These are phyloP conservation scores for Tetradesmus obliquus DNA, from an alignment of 139 green algal genomes.

Conservation along the genomic window DNA sequence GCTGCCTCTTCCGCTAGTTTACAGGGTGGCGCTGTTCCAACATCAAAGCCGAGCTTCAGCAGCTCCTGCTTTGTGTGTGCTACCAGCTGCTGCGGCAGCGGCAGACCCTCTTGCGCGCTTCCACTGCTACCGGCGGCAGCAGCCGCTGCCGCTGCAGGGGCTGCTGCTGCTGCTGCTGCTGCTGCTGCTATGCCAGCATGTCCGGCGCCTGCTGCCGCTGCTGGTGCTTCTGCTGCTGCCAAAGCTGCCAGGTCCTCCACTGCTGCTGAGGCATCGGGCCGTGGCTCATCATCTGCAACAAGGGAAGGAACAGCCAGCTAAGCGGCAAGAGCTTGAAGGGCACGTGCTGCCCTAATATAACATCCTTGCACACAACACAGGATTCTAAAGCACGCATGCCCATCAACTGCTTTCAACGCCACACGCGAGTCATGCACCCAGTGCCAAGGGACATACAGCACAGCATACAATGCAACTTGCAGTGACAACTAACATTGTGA, in stretches of 20 bases:
- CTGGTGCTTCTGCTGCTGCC: not conserved
- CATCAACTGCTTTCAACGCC: no score
- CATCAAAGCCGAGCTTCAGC: not conserved
- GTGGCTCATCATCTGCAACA: constrained; percentile 7
- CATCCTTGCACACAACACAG: not conserved
- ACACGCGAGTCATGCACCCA: no score
- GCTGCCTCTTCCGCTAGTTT: not conserved
- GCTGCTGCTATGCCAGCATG: not conserved
- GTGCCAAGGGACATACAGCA: not conserved
- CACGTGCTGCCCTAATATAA: no score
- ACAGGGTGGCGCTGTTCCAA: not conserved
- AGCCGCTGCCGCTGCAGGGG: not conserved
- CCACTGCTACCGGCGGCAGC: not conserved
- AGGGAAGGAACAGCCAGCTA: no score
- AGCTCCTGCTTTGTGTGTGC: not conserved
- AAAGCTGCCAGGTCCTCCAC: not conserved
- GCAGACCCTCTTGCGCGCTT: not conserved
- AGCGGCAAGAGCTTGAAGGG: not conserved
- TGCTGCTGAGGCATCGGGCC: not conserved
- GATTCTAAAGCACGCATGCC: not conserved
- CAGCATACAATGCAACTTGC: not conserved
- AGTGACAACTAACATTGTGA: no score
- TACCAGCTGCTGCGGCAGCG: constrained; percentile 22
- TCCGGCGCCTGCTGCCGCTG: not conserved
- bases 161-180: not conserved